Conservation (phyloP, 257 asterid genomes). For the Solanum etuberosum region DNA sequence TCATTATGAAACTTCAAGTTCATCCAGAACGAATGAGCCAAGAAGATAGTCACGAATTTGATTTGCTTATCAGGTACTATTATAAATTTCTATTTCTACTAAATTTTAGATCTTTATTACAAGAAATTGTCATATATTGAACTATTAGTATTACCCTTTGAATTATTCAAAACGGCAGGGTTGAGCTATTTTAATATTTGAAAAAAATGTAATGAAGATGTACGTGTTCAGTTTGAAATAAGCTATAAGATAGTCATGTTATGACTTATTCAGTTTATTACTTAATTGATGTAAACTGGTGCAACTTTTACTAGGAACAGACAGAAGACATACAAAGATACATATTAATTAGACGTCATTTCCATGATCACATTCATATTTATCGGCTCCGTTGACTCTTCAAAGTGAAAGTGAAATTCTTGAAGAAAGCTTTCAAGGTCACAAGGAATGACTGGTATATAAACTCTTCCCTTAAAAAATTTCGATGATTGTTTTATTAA, state of each 20-base stretch:
- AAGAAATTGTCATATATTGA: not conserved
- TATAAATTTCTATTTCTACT: not conserved
- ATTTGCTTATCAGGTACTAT: conserved; percentile 23
- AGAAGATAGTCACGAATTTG: conserved; percentile 43
- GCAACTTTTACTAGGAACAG: too few species aligned
- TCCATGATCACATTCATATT: conserved; percentile 13
- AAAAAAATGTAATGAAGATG: too few species aligned
- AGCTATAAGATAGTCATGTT: too few species aligned
- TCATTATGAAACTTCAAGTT: conserved; percentile 77
- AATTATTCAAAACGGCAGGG: too few species aligned
- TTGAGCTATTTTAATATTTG: too few species aligned
- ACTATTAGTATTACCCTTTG: not conserved
- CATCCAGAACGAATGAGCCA: conserved; percentile 79
- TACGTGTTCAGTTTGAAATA: too few species aligned
- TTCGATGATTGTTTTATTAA: not conserved
- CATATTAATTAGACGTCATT: too few species aligned
- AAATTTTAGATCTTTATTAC: not conserved
- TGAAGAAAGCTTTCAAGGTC: conserved; percentile 74
- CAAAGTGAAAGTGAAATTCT: conserved; percentile 46
- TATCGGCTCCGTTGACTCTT: conserved; percentile 44
- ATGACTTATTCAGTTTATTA: too few species aligned
- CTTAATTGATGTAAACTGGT: too few species aligned
- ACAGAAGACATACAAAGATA: too few species aligned
- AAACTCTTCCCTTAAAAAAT: not conserved
- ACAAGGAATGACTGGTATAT: conserved; percentile 83